Base-by-base conservation (phyloP, 805 yeast genomes). In the Candida nanaspora region DNA sequence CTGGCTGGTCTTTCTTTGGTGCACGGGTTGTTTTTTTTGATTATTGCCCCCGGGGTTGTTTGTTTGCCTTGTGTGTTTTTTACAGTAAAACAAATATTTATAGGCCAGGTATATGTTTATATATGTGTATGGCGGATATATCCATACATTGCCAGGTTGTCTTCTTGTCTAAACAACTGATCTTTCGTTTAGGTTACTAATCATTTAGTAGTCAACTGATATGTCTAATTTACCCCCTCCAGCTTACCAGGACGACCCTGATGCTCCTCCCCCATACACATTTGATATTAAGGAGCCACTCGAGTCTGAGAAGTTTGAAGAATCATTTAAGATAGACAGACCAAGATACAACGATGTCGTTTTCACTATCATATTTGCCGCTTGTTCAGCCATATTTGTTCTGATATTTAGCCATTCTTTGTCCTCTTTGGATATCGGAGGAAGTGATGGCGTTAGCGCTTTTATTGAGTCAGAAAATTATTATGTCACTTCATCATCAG, bases 311-410 rank as follows among this genome's bases (percentile, higher is more conserved):
- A 64, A 70, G 5, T 86, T 80, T 55, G 85, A 79, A 26, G 78
- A 85, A 37, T 74, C 82, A 2, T 87, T 87, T 60, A 75, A 78
- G 46, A 69, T 85, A 23, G 73, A 70, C 26, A 62, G 62, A 41
- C 87, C 88, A 1, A 73, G 64, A 43, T 76, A 69, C 62, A 80
- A 87, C 52, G 96, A 87, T 59, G 73, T 80, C 72, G 76, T 82
- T 0, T 82, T 83, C 55, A 72, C 85, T 0, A 46, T 82, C 8
- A 69, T 86, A 7, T 63, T 62, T 18, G 23, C 62, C 1, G 61
- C 45, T 6, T 50, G 55, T 0, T 66, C 78, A 3, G 74, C 66
- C 15, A 95, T 89, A 0, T 86, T 86, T 54, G 58, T 78, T 6
- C 9, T 15, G 33, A 21, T 42, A 10, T 27, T 41, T 11, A 13